These are phyloP conservation scores for Scutellaria barbata DNA, from an alignment of 257 asterid genomes.

Conservation along the genomic window DNA sequence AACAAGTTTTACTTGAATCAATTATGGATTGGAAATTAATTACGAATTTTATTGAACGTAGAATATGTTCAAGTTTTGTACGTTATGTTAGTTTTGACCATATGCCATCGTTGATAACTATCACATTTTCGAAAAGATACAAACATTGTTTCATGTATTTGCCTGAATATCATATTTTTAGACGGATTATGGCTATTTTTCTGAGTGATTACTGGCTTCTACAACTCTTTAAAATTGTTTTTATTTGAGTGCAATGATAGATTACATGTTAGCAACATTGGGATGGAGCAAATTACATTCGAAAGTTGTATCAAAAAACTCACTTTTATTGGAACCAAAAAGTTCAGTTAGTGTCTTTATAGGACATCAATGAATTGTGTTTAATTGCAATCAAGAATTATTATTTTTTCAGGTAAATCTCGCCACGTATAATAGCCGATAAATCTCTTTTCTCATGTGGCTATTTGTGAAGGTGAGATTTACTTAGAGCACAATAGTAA, in stretches of 20 bases:
- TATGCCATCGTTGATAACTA: neutral
- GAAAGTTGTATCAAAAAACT: neutral
- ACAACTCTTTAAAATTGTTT: neutral
- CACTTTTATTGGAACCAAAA: constrained; percentile 7
- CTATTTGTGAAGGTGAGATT: too few species aligned
- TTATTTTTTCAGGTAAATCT: too few species aligned
- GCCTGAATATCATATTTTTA: neutral
- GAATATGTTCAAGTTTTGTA: too few species aligned
- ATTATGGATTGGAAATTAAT: too few species aligned
- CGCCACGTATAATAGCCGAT: too few species aligned
- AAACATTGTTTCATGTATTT: constrained; percentile 1
- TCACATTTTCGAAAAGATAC: neutral
- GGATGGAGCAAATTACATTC: neutral
- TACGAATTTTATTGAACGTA: too few species aligned
- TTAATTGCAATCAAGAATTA: constrained; percentile 1
- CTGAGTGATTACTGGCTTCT: neutral
- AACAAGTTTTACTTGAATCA: too few species aligned
- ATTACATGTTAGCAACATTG: constrained; percentile 20
- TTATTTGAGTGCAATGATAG: constrained; percentile 18
- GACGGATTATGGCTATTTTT: neutral
- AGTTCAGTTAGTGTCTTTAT: neutral
- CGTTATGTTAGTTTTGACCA: too few species aligned
- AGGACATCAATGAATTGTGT: neutral
- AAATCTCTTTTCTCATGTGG: too few species aligned
- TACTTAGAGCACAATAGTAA: too few species aligned